Conservation (phyloP, 768 basidiomycete species). For the Boletus barrowsii region DNA sequence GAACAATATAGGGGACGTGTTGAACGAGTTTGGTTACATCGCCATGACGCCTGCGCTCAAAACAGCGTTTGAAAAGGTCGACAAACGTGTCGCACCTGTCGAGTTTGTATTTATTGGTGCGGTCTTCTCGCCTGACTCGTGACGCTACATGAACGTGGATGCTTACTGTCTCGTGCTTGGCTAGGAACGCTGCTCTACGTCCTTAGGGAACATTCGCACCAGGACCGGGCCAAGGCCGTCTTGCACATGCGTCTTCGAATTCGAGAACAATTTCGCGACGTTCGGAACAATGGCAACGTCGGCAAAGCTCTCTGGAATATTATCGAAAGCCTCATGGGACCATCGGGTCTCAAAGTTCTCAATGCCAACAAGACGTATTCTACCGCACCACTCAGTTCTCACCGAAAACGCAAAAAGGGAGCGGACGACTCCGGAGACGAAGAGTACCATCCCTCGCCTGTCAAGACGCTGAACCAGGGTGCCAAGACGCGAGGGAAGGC, state of each 20-base stretch:
- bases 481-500: conserved; percentile 41
- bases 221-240: conserved; percentile 54
- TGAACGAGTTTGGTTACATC: conserved; percentile 54
- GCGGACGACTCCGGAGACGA: conserved; percentile 40
- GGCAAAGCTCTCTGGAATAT: conserved; percentile 57
- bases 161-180: neutral
- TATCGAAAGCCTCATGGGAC: conserved; percentile 42
- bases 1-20: conserved; percentile 47
- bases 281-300: conserved; percentile 60
- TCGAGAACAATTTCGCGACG: conserved; percentile 55
- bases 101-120: conserved; percentile 82
- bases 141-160: neutral
- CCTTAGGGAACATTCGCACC: conserved; percentile 39
- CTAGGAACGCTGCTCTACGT: conserved; percentile 66
- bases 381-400: conserved; percentile 9
- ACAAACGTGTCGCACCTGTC: conserved; percentile 63
- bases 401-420: conserved; percentile 31
- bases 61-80: conserved; percentile 51
- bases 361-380: conserved; percentile 20
- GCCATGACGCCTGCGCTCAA: conserved; percentile 41
- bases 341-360: conserved; percentile 30
- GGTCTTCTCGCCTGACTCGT: conserved; percentile 4
- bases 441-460: conserved; percentile 43
- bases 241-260: conserved; percentile 54
- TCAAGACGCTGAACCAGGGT: conserved; percentile 37